These are phyloP conservation scores for Sphaerobolus stellatus DNA, from an alignment of 1,284 basidiomycete genomes.

Conservation along the genomic window DNA sequence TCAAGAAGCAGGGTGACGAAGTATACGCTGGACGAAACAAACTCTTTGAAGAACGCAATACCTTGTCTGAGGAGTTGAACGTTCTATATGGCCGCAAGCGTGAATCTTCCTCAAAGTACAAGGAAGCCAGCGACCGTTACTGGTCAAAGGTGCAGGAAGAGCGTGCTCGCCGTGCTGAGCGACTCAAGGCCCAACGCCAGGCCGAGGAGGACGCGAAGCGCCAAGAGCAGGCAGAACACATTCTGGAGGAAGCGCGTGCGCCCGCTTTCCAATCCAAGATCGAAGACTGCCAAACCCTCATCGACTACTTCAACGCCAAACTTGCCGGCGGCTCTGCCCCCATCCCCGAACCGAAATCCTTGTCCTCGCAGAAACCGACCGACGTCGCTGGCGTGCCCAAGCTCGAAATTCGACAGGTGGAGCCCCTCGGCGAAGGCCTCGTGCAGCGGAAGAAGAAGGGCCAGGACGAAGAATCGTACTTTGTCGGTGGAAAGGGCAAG, in stretches of 20 bases:
- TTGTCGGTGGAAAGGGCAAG: constrained; percentile 66
- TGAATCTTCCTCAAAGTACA: constrained; percentile 67
- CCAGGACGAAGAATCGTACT: constrained; percentile 82
- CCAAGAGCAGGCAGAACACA: constrained; percentile 73
- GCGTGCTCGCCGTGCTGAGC: constrained; percentile 81
- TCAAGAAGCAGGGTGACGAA: constrained; percentile 88
- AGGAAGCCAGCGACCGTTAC: constrained; percentile 81
- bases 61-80: constrained; percentile 70
- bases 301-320: constrained; percentile 87
- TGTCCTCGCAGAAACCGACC: constrained; percentile 34
- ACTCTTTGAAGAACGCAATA: constrained; percentile 87
- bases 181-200: constrained; percentile 75
- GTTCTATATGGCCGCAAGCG: constrained; percentile 78
- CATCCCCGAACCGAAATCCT: constrained; percentile 34
- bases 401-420: constrained; percentile 84
- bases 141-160: constrained; percentile 83
- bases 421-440: constrained; percentile 66
- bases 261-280: constrained; percentile 94
- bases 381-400: constrained; percentile 75
- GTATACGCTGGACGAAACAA: constrained; percentile 79
- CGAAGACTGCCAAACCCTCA: constrained; percentile 94
- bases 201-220: constrained; percentile 84
- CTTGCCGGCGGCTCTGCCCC: constrained; percentile 43
- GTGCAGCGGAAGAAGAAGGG: constrained; percentile 91
- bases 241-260: constrained; percentile 88